These are phyloP conservation scores for Xylaria sp. DNA, from an alignment of 2,329 filamentous ascomycete species.

Conservation along the genomic window DNA sequence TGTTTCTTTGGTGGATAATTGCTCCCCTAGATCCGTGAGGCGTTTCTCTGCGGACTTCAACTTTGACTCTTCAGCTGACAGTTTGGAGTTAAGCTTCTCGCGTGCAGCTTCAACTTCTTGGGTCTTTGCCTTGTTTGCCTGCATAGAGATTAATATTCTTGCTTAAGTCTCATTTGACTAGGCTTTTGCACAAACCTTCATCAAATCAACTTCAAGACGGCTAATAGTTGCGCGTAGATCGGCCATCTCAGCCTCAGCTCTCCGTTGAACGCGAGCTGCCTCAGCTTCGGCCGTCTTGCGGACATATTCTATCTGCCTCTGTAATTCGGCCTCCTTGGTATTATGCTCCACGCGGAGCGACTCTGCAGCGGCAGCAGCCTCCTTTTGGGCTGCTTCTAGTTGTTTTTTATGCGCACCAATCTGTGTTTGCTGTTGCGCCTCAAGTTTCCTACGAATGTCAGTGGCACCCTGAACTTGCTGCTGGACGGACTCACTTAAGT, in stretches of 20 bases:
- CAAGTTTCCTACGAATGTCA: constrained; percentile 46
- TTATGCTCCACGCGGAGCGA: constrained; percentile 40
- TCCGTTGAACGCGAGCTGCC: constrained; percentile 38
- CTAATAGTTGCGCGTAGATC: constrained; percentile 50
- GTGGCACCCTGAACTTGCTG: not conserved
- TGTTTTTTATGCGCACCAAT: constrained; percentile 47
- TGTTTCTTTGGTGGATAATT: constrained; percentile 38
- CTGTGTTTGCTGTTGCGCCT: constrained; percentile 52
- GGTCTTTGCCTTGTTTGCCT: constrained; percentile 64
- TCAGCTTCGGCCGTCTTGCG: constrained; percentile 49
- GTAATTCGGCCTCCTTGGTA: constrained; percentile 45
- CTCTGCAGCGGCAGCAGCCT: constrained; percentile 35
- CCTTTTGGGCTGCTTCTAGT: constrained; percentile 34
- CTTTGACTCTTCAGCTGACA: constrained; percentile 36
- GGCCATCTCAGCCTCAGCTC: constrained; percentile 41
- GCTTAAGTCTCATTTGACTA: not conserved
- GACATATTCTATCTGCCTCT: constrained; percentile 50
- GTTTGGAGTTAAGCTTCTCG: constrained; percentile 51
- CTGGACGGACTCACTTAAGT: constrained; percentile 50
- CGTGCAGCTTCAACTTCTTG: constrained; percentile 64
- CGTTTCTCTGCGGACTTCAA: constrained; percentile 53
- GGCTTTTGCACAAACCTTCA: constrained; percentile 54
- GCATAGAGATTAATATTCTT: constrained; percentile 22
- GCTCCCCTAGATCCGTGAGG: constrained; percentile 54
- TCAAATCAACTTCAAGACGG: constrained; percentile 65